Evolutionary conservation across 179 eudicot genomes (phyloP), one percentile per base, ranked within the genome.

Genomic region (Kewa caespitosa): DNA sequence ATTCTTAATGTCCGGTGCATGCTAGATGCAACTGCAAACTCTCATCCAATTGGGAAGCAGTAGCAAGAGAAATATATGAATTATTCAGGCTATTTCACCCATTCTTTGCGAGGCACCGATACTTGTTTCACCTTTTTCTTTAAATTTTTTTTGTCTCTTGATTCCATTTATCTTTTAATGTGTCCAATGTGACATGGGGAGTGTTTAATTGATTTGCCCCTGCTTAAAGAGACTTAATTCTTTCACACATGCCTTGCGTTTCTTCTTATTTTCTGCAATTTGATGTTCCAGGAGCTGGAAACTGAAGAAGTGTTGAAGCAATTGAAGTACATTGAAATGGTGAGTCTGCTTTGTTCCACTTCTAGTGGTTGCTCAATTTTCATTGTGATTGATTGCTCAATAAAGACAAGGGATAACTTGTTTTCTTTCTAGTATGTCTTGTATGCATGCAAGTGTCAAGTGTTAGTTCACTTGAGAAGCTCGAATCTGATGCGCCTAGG

Each of bases 251-350:
- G 28, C 3, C 31, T 50, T 70, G 13, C 30, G 36, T 63, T 43
- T 8, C 30, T 25, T 18, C 27, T 38, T 69, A 67, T 32, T 55
- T 64, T 50, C 83, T 67, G 72, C 42, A 54, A 30, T 38, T 61
- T 67, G 72, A 65, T 77, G 74, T 68, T 79, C 70, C 81, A 92
- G 97, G 98, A 92, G 85, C 86, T 92, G 81, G 94, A 89, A 50
- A 90, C 94, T 23, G 92, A 90, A 71, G 90, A 92, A 86, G 88
- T 94, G 78, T 43, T 94, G 81, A 94, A 83, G 89, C 96, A 94
- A 43, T 78, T 94, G 73, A 94, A 92, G 88, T 94, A 92, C 83
- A 76, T 94, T 54, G 97, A 94, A 84, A 73, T 89, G 94, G 97
- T 94, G 83, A 78, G 87, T 78, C 60, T 52, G 75, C 36, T 78